phyloP scores from a whole-genome alignment of 2,329 filamentous ascomycete genomes.

The Pyricularia sp. region DNA sequence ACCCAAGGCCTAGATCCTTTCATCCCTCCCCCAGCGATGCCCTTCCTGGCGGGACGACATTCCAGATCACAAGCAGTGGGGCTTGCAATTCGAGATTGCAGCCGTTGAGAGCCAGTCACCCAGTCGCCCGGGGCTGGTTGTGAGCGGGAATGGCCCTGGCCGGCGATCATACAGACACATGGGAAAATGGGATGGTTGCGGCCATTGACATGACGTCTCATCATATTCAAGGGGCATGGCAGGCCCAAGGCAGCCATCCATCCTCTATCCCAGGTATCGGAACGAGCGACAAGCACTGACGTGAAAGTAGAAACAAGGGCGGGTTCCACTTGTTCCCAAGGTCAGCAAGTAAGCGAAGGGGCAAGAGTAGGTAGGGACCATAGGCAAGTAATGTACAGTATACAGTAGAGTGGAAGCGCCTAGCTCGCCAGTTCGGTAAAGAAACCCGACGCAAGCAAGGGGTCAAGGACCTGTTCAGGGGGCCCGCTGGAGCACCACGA shows the following conservation, averaged over 20 bases:
- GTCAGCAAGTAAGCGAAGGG: not conserved
- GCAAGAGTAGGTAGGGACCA: not conserved
- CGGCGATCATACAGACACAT: slow-evolving; percentile 3
- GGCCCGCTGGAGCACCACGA: not conserved
- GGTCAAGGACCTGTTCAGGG: not conserved
- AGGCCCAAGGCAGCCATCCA: not conserved
- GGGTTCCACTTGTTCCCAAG: not conserved
- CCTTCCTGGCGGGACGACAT: not conserved
- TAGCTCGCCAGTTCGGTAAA: not conserved
- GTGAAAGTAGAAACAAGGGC: not conserved
- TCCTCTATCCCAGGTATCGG: not conserved
- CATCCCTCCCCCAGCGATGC: not conserved
- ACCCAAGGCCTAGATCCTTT: not conserved
- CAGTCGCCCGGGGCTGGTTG: not conserved
- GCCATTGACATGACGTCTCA: slow-evolving; percentile 2
- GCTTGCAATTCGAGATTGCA: not conserved
- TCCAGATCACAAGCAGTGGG: not conserved
- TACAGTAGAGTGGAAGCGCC: no score
- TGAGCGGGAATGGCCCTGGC: not conserved
- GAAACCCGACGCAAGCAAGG: not conserved
- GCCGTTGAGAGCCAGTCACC: not conserved
- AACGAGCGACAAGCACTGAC: not conserved
- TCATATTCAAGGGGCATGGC: not conserved
- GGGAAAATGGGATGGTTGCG: slow-evolving; percentile 1
- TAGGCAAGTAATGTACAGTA: no score